Percentiles rank a stretch among this genome's conserved stretches.
Evolutionary conservation across 441 rosid species (phyloP).

Genomic region (Mallotus repandus): DNA sequence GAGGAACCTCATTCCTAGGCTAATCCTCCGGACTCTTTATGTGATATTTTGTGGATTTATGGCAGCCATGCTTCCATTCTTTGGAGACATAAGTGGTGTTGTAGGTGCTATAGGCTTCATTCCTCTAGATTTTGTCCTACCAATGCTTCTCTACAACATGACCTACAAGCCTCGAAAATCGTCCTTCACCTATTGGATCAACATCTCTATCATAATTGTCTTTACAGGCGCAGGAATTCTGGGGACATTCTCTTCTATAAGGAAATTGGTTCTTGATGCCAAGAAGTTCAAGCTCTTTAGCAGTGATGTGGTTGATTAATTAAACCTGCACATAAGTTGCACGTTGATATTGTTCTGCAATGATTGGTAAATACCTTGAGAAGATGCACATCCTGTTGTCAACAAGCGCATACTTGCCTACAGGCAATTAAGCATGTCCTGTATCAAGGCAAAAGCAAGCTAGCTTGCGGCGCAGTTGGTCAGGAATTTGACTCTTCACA

Average conservation of each 20-base stretch:
- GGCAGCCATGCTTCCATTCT: constrained; percentile 95
- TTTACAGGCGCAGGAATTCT: constrained; percentile 65
- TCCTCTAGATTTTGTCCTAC: constrained; percentile 85
- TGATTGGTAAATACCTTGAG: background rate
- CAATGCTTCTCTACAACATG: constrained; percentile 93
- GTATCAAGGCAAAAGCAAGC: no score
- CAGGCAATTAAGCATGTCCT: no score
- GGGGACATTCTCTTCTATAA: constrained; percentile 80
- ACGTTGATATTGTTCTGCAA: background rate
- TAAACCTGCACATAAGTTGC: background rate
- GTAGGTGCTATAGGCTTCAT: constrained; percentile 94
- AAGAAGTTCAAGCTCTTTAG: constrained; percentile 82
- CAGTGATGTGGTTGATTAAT: constrained; percentile 65
- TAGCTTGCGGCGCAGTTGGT: no score
- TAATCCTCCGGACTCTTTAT: constrained; percentile 68
- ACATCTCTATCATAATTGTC: constrained; percentile 57
- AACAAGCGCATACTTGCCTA: no score
- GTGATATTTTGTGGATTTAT: constrained; percentile 78
- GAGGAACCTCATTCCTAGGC: constrained; percentile 72
- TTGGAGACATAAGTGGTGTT: constrained; percentile 80
- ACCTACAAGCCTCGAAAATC: constrained; percentile 61
- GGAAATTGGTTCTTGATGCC: constrained; percentile 83
- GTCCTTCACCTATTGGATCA: constrained; percentile 65
- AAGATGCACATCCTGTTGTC: background rate
- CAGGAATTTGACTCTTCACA: no score